Evolutionary conservation across 352 stramenopile genomes (phyloP).

Genomic region (Phytophthora nicotianae): DNA sequence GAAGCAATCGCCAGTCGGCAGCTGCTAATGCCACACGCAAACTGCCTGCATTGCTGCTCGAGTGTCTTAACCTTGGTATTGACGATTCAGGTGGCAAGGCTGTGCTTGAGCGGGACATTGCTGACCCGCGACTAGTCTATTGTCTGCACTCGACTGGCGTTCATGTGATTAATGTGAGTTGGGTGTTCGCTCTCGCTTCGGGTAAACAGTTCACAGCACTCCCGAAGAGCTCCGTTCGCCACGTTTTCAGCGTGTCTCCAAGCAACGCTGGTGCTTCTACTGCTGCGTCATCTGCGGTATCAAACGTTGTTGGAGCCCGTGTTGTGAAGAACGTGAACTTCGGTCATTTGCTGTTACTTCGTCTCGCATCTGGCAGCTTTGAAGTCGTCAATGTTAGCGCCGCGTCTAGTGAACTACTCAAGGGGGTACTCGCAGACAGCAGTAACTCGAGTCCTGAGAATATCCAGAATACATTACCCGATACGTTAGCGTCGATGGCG

Average conservation of each 20-base stretch:
- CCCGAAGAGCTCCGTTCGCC: constrained; percentile 71
- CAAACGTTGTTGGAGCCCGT: constrained; percentile 66
- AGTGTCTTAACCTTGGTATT: constrained; percentile 76
- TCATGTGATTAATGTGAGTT: constrained; percentile 79
- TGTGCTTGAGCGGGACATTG: constrained; percentile 53
- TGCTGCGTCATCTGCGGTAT: constrained; percentile 23
- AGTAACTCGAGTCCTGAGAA: constrained; percentile 13
- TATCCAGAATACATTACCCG: constrained; percentile 49
- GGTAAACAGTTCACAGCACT: constrained; percentile 66
- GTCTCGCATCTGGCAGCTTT: constrained; percentile 71
- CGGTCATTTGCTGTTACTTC: constrained; percentile 76
- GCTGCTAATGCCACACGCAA: constrained; percentile 16
- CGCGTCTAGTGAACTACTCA: constrained; percentile 73
- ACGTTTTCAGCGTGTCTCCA: constrained; percentile 81
- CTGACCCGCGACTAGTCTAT: constrained; percentile 70
- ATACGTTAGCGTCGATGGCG: constrained; percentile 59
- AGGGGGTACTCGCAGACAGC: constrained; percentile 52
- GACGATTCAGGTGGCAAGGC: constrained; percentile 73
- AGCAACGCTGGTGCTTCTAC: constrained; percentile 9
- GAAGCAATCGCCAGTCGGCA: constrained; percentile 38
- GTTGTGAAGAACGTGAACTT: constrained; percentile 81
- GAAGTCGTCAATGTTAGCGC: constrained; percentile 84
- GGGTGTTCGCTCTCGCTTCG: constrained; percentile 61
- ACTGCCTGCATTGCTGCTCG: constrained; percentile 63
- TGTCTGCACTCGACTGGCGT: constrained; percentile 79